These are phyloP conservation scores for Camellia oleifera DNA, from an alignment of 179 eudicot genomes.

Conservation along the genomic window DNA sequence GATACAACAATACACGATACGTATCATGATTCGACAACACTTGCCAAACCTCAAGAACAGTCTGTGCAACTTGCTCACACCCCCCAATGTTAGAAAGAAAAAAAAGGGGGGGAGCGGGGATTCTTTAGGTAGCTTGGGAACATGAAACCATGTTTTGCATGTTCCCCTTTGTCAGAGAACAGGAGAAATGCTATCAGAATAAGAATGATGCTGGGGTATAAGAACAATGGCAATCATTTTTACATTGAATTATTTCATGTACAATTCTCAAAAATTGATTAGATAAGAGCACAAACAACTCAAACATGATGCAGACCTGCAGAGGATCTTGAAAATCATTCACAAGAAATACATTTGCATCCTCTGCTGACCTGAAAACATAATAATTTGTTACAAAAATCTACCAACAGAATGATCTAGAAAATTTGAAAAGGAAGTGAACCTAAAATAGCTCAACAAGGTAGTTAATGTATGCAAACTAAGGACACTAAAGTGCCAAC, in stretches of 20 bases:
- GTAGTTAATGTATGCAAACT: not conserved
- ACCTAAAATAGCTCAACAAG: not conserved
- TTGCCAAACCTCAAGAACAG: not conserved
- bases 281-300: not conserved
- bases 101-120: not conserved
- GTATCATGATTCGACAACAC: too few species aligned
- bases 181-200: too few species aligned
- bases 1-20: too few species aligned
- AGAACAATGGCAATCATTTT: not conserved
- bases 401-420: not conserved
- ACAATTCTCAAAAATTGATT: not conserved
- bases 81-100: not conserved
- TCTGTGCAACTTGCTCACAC: not conserved
- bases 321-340: constrained; percentile 90
- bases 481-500: not conserved
- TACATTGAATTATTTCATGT: not conserved
- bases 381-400: not conserved
- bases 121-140: not conserved
- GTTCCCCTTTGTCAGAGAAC: too few species aligned
- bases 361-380: constrained; percentile 82
- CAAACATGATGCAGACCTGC: constrained; percentile 49
- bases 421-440: not conserved
- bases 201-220: not conserved
- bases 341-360: constrained; percentile 87
- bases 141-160: not conserved